phyloP scores from a whole-genome alignment of 208 protist species.

The Naegleria fowleri region DNA sequence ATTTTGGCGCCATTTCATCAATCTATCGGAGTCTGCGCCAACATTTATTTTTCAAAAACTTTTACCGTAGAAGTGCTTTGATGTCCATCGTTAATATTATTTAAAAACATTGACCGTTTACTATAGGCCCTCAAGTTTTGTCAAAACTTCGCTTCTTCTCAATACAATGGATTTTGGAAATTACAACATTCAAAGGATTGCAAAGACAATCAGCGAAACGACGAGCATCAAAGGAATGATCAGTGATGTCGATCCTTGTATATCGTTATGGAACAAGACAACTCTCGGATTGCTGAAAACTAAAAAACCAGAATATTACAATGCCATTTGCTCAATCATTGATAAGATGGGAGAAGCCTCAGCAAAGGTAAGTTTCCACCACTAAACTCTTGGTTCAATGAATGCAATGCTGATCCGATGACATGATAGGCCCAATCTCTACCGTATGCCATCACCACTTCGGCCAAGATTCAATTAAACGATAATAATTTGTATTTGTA shows the following conservation, averaged over 20 bases:
- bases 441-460: conserved; percentile 58
- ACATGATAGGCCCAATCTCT: conserved; percentile 41
- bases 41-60: too few relatives aligned
- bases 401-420: not conserved
- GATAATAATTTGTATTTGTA: conserved; percentile 63
- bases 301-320: not conserved
- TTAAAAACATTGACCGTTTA: too few relatives aligned
- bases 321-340: conserved; percentile 57
- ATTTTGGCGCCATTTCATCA: too few relatives aligned
- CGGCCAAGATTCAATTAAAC: conserved; percentile 47
- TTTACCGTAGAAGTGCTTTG: too few relatives aligned
- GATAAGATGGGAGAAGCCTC: conserved; percentile 64
- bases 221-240: not conserved
- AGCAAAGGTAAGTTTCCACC: conserved; percentile 47
- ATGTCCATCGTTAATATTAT: too few relatives aligned
- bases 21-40: too few relatives aligned
- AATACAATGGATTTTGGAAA: not conserved
- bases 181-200: not conserved
- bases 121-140: too few relatives aligned
- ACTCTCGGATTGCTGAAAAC: not conserved
- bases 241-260: not conserved
- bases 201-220: not conserved
- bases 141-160: too few relatives aligned
- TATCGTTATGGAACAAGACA: not conserved
- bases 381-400: too few relatives aligned